Evolutionary conservation across 305 asterid genomes (phyloP), one percentile per base, ranked within the genome.

Genomic region (Solanum chacoense): DNA sequence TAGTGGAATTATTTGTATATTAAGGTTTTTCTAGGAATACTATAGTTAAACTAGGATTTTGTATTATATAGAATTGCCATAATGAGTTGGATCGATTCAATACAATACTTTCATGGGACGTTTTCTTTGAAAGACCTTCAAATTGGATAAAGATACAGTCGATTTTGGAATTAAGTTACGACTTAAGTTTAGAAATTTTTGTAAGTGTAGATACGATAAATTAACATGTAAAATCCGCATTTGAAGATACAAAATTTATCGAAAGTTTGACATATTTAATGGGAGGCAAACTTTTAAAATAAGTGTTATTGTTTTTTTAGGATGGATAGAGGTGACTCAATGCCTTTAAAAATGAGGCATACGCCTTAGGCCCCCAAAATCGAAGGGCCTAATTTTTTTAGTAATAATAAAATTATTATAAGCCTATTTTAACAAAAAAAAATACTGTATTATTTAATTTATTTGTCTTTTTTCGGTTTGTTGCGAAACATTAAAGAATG

Each of bases 291-390:
- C 11, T 72, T 14, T 13, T 1, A 20, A 20, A 59, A 14, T 45
- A 45, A 3, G 7, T 45, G 59, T 13, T 38, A 35, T 35, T 35
- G 8, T 35, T 35, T 35, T 32, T 35, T 35, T 35, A 35, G 37
- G 37, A 35, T 35, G 37, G 37, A 35, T 1, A 32, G 35, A 4
- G 35, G 35, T 32, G 35, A n/a, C 14, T 11, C 45, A 38, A 38
- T 38, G 45, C 14, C 4, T 38, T 38, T 3, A 38, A 38, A 37
- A 38, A 38, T 38, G 45, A 38, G 45, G 14, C 45, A 38, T 38
- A 10, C 1, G 34, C 4, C 6, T 35, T n/a, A n/a, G n/a, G n/a
- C n/a, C n/a, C n/a, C 3, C 4, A 38, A 3, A 3, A 1, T 3
- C 5, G 5, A 1, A 38, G 4, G 11, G 4, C 1, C 3, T 0